Evolutionary conservation across 2,329 filamentous ascomycete genomes (phyloP).

Genomic region (Phyllosticta paracitricarpa): DNA sequence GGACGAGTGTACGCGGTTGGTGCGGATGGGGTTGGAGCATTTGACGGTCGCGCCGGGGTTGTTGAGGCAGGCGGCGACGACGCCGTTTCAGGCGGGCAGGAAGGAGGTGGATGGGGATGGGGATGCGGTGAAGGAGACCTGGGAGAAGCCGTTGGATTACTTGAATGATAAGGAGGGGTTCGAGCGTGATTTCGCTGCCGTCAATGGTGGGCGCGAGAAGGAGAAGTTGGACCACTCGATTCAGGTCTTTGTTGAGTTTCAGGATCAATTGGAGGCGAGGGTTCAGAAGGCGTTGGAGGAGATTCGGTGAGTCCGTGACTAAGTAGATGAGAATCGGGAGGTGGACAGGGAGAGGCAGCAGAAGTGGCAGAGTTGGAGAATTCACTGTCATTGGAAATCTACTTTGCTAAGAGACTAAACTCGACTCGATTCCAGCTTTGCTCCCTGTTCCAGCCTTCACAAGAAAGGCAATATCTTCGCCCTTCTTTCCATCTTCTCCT

Average conservation of each 20-base stretch:
- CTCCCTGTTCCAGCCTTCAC: no score
- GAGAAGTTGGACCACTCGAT: slow-evolving; percentile 1
- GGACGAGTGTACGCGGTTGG: slow-evolving; percentile 49
- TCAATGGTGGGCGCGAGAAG: neutral
- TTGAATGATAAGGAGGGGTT: neutral
- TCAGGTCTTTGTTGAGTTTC: neutral
- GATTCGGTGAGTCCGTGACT: neutral
- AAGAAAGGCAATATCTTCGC: no score
- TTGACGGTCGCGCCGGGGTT: slow-evolving; percentile 49
- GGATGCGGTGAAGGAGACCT: neutral
- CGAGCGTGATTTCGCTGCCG: neutral
- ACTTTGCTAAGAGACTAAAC: no score
- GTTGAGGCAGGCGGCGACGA: slow-evolving; percentile 27
- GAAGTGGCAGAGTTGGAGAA: no score
- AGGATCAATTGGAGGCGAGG: neutral
- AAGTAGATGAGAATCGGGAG: no score
- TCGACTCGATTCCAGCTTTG: no score
- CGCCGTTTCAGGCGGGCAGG: neutral
- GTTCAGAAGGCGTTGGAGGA: neutral
- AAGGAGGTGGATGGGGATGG: neutral
- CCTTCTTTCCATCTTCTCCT: no score
- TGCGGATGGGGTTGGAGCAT: slow-evolving; percentile 48
- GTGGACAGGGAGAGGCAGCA: no score
- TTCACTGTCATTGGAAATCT: no score
- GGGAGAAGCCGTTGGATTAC: neutral